Base-by-base conservation (phyloP, 1,284 basidiomycete species). In the Sanghuangporus sanghuang region DNA sequence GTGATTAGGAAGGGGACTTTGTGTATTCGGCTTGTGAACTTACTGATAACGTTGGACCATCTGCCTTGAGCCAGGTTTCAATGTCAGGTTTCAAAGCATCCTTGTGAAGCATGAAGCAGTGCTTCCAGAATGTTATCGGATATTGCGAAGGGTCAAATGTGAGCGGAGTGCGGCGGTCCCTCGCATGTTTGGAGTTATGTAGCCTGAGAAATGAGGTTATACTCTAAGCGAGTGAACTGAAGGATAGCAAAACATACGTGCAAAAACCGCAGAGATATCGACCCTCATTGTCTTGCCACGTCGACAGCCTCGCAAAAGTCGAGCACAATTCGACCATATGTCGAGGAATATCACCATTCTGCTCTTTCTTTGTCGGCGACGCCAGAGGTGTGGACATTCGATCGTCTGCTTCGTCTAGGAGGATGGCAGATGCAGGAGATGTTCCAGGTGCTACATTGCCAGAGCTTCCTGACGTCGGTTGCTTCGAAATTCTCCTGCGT, bases 231-330 rank as follows among this genome's bases (percentile, higher is more conserved):
- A 40, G 27, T 32, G 14, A 61, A 27, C 40, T 42, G 40, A 42
- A 18, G 49, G 21, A 39, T 18, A 9, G 50, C 6, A 5, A 38
- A 2, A 59, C 62, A 42, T 55, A 64, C 62, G 8, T 42, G 49
- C 62, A 64, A 55, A 64, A 56, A 35, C 63, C 63, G 32, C 63
- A 64, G 6, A 54, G 9, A 6, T 53, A n/a, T 6, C 32, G 18
- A 57, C 48, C 46, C 7, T 49, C 38, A 8, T 32, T 12, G 27
- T 52, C 48, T 3, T 35, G 4, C 63, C 63, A 64, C n/a, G 63
- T 49, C 12, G 46, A 59, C 32, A 64, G 14, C 36, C 44, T 61
- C 21, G 63, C 59, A 42, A 61, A 38, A 4, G 39, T n/a, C 27
- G 18, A 46, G 16, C 59, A 54, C 6, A 40, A 42, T 11, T 21